Conservation (phyloP, 768 basidiomycete genomes). For the Kwoniella pini region DNA sequence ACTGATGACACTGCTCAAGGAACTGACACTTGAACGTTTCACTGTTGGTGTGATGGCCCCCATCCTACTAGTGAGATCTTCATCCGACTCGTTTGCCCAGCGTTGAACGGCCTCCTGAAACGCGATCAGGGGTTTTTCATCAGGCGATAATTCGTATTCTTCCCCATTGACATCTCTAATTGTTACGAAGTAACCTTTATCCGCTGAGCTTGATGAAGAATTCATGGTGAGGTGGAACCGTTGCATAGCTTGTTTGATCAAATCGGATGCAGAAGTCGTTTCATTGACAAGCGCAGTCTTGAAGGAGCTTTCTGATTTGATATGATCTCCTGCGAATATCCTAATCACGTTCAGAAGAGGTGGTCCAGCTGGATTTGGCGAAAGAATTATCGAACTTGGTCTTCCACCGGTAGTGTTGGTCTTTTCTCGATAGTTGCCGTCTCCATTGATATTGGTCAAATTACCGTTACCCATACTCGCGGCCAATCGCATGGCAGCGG, state of each 20-base stretch:
- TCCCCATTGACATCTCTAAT: constrained; percentile 91
- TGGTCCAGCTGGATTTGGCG: constrained; percentile 64
- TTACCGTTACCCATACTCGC: constrained; percentile 26
- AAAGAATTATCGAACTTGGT: constrained; percentile 53
- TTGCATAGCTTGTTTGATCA: constrained; percentile 89
- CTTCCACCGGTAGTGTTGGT: constrained; percentile 18
- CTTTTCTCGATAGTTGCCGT: neutral
- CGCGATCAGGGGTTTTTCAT: constrained; percentile 81
- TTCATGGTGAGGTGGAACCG: constrained; percentile 71
- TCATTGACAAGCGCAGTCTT: constrained; percentile 93
- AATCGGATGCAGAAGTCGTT: constrained; percentile 76
- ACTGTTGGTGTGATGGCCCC: constrained; percentile 61
- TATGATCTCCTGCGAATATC: constrained; percentile 85
- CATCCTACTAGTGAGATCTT: constrained; percentile 44
- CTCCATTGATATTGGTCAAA: constrained; percentile 10
- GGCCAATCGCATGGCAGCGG: constrained; percentile 49
- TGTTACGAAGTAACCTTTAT: constrained; percentile 80
- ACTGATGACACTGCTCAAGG: constrained; percentile 88
- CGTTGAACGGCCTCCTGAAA: constrained; percentile 77
- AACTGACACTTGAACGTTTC: constrained; percentile 88
- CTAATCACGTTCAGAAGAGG: constrained; percentile 92
- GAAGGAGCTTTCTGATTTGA: constrained; percentile 95
- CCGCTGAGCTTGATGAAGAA: constrained; percentile 57
- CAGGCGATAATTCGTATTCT: constrained; percentile 64
- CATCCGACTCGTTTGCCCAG: constrained; percentile 59